Percentiles rank a stretch among this genome's conserved stretches.
phyloP scores from a whole-genome alignment of 371 early-diverging fungal species.

The Lichtheimia ornata region DNA sequence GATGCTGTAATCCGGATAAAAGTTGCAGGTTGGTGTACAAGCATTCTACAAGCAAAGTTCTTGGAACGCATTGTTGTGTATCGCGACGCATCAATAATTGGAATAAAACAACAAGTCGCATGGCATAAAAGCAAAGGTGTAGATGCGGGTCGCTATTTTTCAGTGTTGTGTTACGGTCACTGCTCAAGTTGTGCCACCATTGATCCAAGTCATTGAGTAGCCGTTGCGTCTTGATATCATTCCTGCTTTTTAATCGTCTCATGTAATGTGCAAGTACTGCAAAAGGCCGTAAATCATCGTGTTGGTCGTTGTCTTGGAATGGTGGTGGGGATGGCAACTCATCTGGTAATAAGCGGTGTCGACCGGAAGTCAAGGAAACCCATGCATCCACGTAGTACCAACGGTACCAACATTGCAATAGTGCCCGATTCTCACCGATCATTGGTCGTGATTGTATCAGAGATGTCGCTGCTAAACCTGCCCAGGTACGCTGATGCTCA shows the following conservation, averaged over 20 bases:
- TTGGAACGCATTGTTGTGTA: too few relatives aligned
- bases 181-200: too few relatives aligned
- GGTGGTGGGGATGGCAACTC: too few relatives aligned
- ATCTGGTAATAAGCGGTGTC: slow-evolving; percentile 33
- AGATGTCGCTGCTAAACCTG: slow-evolving; percentile 18
- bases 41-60: too few relatives aligned
- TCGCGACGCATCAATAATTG: slow-evolving; percentile 22
- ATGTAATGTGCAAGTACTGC: slow-evolving; percentile 25
- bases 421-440: not conserved
- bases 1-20: slow-evolving; percentile 27
- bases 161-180: too few relatives aligned
- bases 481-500: slow-evolving; percentile 26
- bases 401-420: slow-evolving; percentile 23
- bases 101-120: slow-evolving; percentile 39
- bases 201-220: too few relatives aligned
- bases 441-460: slow-evolving; percentile 4
- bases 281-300: slow-evolving; percentile 16
- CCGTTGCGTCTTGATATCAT: too few relatives aligned
- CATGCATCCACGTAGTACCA: slow-evolving; percentile 50
- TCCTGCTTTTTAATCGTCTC: too few relatives aligned
- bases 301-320: too few relatives aligned
- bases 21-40: slow-evolving; percentile 34
- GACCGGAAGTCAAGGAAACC: slow-evolving; percentile 31
- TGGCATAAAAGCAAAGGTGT: slow-evolving; percentile 38
- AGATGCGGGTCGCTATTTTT: slow-evolving; percentile 23